phyloP scores from a whole-genome alignment of 2,329 filamentous ascomycete species.

The Calonectria hongkongensis region DNA sequence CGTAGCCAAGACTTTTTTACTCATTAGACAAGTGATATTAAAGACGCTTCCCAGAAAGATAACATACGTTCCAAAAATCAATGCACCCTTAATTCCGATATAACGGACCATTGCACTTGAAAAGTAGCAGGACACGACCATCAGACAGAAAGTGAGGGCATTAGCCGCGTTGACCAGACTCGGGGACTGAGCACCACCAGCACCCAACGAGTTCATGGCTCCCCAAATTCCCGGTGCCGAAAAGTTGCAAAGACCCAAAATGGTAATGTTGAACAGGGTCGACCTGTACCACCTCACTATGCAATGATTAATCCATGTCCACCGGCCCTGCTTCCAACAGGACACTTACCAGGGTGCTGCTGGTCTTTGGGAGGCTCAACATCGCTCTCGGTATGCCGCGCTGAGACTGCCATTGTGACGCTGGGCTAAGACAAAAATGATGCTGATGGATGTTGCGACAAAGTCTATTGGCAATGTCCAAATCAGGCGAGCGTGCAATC shows the following conservation, averaged over 20 bases:
- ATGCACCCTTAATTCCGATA: conserved; percentile 81
- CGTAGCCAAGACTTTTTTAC: conserved; percentile 74
- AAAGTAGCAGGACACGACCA: conserved; percentile 82
- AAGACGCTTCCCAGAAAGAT: not conserved
- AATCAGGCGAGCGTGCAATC: conserved; percentile 16
- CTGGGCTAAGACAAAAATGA: not conserved
- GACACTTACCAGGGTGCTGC: conserved; percentile 54
- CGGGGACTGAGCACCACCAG: conserved; percentile 79
- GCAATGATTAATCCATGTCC: conserved; percentile 18
- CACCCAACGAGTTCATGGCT: conserved; percentile 84
- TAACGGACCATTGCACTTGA: conserved; percentile 78
- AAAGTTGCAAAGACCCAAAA: conserved; percentile 83
- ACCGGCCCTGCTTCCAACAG: not conserved
- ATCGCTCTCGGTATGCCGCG: conserved; percentile 50
- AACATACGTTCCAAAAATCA: conserved; percentile 80
- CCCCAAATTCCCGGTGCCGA: conserved; percentile 83
- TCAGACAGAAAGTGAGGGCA: conserved; percentile 81
- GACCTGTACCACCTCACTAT: conserved; percentile 81
- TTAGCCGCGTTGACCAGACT: conserved; percentile 83
- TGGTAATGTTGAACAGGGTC: conserved; percentile 82
- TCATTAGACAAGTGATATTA: conserved; percentile 23
- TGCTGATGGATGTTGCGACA: not conserved
- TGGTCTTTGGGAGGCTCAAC: conserved; percentile 56
- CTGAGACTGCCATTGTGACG: conserved; percentile 43
- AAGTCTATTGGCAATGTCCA: conserved; percentile 2